Conservation (phyloP, 2,329 filamentous ascomycete genomes). For the Fusarium circinatum region DNA sequence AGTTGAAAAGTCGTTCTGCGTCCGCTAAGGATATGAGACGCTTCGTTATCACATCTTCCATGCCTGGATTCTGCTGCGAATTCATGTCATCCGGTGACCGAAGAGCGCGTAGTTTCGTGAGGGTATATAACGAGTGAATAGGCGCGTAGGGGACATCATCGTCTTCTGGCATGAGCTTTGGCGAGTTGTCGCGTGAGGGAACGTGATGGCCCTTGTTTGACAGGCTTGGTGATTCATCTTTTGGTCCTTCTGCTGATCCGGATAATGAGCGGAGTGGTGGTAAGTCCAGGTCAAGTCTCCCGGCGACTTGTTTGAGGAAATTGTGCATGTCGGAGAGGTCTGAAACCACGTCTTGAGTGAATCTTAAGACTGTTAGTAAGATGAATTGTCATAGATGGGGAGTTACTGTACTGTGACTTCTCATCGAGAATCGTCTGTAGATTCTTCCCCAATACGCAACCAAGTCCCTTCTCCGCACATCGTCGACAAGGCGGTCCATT, state of each 20-base stretch:
- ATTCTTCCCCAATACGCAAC: conserved; percentile 51
- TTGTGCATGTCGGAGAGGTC: conserved; percentile 23
- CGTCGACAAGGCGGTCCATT: conserved; percentile 51
- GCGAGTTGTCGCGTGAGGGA: conserved; percentile 32
- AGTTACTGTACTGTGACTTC: conserved; percentile 45
- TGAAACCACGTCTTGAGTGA: conserved; percentile 7
- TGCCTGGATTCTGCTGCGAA: conserved; percentile 8
- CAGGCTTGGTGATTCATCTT: conserved; percentile 11
- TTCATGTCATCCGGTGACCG: conserved; percentile 43
- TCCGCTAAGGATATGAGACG: conserved; percentile 57
- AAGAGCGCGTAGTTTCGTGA: conserved; percentile 48
- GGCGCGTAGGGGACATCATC: conserved; percentile 48
- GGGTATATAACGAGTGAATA: conserved; percentile 50
- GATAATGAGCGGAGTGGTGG: conserved; percentile 19
- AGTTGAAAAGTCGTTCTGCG: conserved; percentile 60
- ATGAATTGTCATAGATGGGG: not conserved
- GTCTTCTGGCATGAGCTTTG: conserved; percentile 39
- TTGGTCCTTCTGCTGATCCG: not conserved
- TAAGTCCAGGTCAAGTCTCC: conserved; percentile 18
- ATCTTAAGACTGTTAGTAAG: not conserved
- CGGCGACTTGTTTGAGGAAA: conserved; percentile 23
- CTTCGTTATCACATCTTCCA: conserved; percentile 47
- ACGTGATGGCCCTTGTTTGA: conserved; percentile 23
- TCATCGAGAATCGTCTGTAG: conserved; percentile 53
- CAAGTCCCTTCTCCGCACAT: conserved; percentile 48